Conservation (phyloP, 2,329 filamentous ascomycete species). For the Periconia macrospinosa region DNA sequence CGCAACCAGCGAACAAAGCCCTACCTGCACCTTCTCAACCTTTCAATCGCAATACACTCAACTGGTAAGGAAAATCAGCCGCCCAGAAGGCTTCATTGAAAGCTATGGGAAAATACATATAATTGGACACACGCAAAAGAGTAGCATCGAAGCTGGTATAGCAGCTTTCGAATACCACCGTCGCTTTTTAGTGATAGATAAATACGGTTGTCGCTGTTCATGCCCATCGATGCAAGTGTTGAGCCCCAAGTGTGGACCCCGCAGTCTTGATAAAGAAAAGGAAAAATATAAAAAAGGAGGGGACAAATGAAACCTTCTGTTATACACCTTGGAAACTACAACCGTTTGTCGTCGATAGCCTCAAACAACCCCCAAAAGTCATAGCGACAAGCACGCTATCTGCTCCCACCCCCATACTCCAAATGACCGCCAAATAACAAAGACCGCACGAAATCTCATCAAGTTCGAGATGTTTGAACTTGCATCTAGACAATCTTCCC, state of each 20-base stretch:
- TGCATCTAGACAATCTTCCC: not conserved
- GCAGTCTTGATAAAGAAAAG: not conserved
- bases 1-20: not conserved
- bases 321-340: not conserved
- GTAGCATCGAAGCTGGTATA: not conserved
- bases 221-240: constrained; percentile 15
- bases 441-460: not conserved
- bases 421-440: constrained; percentile 1
- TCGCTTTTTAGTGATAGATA: constrained; percentile 8
- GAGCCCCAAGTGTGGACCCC: not conserved
- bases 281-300: not conserved
- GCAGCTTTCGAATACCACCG: not conserved
- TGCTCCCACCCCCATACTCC: not conserved
- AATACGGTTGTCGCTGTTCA: constrained; percentile 1
- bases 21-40: not conserved
- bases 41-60: not conserved
- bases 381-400: not conserved
- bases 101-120: constrained; percentile 4
- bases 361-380: not conserved
- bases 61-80: not conserved
- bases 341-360: not conserved
- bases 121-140: not conserved
- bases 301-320: not conserved
- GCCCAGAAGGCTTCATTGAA: not conserved
- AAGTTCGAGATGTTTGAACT: not conserved